Base-by-base conservation (phyloP, 345 rosid genomes). In the Jatropha curcas region DNA sequence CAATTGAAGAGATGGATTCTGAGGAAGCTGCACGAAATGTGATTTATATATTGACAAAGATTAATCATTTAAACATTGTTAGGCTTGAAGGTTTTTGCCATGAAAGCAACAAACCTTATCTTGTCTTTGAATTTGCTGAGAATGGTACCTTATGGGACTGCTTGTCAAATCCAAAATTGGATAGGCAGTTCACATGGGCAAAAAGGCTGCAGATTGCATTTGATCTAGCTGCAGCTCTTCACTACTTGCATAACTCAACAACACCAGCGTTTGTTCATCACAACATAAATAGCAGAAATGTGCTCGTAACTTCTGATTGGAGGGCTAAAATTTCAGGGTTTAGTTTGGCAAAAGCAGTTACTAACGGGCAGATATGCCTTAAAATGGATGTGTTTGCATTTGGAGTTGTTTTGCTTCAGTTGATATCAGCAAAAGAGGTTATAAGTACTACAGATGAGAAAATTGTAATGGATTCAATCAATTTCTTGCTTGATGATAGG, bases 191-290 rank as follows among this genome's bases (percentile, higher is more conserved):
- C 37, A 77, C 71, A 20, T 83, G 86, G 83, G 59, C 2, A 14
- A 80, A 33, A 70, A 77, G 86, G 79, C 70, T 68, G 45, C 84
- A 68, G 57, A 79, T 76, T 67, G 84, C 79, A 31, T 72, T 67
- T 70, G 86, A 84, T 76, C 35, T 84, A 17, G 82, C 84, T 11
- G 79, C 59, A 41, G 84, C 72, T 13, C 82, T 84, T 57, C 80
- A 81, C 62, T 84, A 81, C 70, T 55, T 83, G 25, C 82, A 83
- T 58, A 57, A 66, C 41, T 76, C 67, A 60, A 83, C 84, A 48
- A 65, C 61, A 53, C 86, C 84, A 28, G 55, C 72, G 30, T 75
- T 71, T 50, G 65, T 70, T 8, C 84, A 83, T 57, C 52, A 53
- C 17, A 73, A 80, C 57, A 48, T 80, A 70, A 71, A 75, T 41